Evolutionary conservation across 306 rosid genomes (phyloP).

Genomic region (Comarum palustre): DNA sequence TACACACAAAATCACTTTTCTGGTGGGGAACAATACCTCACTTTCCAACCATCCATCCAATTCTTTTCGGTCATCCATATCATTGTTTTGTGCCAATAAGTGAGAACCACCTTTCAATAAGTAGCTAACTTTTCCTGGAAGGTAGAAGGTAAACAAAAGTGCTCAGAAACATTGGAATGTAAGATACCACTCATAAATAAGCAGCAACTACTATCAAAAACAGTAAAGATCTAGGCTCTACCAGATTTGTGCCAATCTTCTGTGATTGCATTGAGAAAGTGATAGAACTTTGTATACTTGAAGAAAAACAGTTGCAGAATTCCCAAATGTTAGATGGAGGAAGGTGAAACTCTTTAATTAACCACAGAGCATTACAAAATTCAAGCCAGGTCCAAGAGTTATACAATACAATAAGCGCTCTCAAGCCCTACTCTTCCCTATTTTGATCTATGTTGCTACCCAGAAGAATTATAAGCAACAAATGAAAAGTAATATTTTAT

Average conservation of each 20-base stretch:
- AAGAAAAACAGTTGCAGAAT: not conserved
- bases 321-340: not conserved
- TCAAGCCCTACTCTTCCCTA: slow-evolving; percentile 41
- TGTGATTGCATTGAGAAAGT: not conserved
- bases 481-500: slow-evolving; percentile 44
- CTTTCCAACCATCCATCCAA: slow-evolving; percentile 11
- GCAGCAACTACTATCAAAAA: not conserved
- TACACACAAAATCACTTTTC: slow-evolving; percentile 7
- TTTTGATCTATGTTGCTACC: slow-evolving; percentile 41
- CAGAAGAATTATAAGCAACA: slow-evolving; percentile 36
- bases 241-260: not conserved
- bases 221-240: not conserved
- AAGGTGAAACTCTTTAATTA: slow-evolving; percentile 35
- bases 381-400: slow-evolving; percentile 41
- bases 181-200: not conserved
- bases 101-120: not conserved
- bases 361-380: slow-evolving; percentile 36
- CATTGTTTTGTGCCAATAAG: not conserved
- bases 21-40: not conserved
- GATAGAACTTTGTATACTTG: not conserved
- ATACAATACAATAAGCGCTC: slow-evolving; percentile 39
- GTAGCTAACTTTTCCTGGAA: not conserved
- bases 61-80: not conserved
- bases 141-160: not conserved
- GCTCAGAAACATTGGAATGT: not conserved